Evolutionary conservation across 306 rosid genomes (phyloP), one percentile per base, ranked within the genome.

Genomic region (Vachellia collinsii): DNA sequence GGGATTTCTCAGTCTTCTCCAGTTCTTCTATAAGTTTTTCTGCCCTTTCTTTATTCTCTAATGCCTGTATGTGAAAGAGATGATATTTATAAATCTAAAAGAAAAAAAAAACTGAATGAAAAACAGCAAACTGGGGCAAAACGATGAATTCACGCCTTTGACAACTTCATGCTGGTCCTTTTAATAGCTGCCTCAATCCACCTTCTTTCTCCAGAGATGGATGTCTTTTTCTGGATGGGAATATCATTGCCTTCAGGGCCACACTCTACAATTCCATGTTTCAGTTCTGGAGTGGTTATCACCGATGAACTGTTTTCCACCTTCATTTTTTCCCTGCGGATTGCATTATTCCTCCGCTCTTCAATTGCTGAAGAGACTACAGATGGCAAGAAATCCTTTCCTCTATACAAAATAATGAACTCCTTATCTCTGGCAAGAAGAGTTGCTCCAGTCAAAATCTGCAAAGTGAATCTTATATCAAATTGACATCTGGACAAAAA

Each of bases 291-390:
- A 77, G 76, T 54, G 25, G 53, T 71, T 66, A 80, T 74, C 64
- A 43, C 67, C 44, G 87, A 81, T 12, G 64, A 34, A 56, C 77
- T 75, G 70, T 51, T 61, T 69, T 69, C 78, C 76, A 70, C 71
- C 81, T 78, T 88, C 81, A 75, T 84, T 72, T 85, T 80, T 75
- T 88, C 87, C 75, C 71, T 78, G 67, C 41, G 78, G 23, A 76
- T 73, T 76, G 76, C 84, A 58, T 64, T 58, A 75, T 83, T 85
- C 90, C 97, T 87, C 72, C 94, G 85, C 86, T 86, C 88, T 85
- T 88, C 94, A 73, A 94, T 91, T 83, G 99, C 97, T 75, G 95
- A 87, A 48, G 97, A 93, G 83, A 90, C 99, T 65, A 91, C 92
- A 77, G 84, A 69, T 22, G 95, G 99, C 84, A 94, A 87, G 83